These are phyloP conservation scores for Aegilops bicornis DNA, from an alignment of 176 grass and related monocot species.

Conservation along the genomic window DNA sequence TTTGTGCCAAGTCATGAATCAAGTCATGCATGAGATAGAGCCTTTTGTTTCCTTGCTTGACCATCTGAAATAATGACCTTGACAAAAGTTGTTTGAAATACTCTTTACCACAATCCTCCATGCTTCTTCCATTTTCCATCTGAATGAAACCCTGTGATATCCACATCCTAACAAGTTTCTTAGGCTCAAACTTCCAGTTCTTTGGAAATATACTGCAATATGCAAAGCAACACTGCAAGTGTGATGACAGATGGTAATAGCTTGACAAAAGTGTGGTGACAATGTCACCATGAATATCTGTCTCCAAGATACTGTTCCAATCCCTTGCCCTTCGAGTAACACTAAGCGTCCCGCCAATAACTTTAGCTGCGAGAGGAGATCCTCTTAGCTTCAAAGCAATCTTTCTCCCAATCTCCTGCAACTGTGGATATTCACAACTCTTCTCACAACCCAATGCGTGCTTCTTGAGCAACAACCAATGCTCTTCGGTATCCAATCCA, in stretches of 20 bases:
- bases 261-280: slow-evolving; percentile 29
- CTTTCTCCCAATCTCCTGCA: slow-evolving; percentile 40
- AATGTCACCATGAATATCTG: slow-evolving; percentile 35
- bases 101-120: slow-evolving; percentile 44
- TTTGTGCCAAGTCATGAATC: slow-evolving; percentile 52
- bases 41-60: not conserved
- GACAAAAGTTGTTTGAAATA: slow-evolving; percentile 52
- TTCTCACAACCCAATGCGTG: slow-evolving; percentile 26
- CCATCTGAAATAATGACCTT: slow-evolving; percentile 49
- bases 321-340: not conserved
- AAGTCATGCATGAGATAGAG: slow-evolving; percentile 49
- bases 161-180: slow-evolving; percentile 53
- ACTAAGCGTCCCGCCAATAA: slow-evolving; percentile 31
- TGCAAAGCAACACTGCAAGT: slow-evolving; percentile 43
- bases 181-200: slow-evolving; percentile 44
- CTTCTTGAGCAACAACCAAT: slow-evolving; percentile 44
- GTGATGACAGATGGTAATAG: slow-evolving; percentile 42
- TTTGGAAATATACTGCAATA: slow-evolving; percentile 60
- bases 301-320: slow-evolving; percentile 33
- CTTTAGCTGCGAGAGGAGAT: slow-evolving; percentile 41
- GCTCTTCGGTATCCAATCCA: slow-evolving; percentile 36
- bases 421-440: not conserved
- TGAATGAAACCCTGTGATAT: slow-evolving; percentile 52
- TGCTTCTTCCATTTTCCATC: slow-evolving; percentile 10
- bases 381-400: slow-evolving; percentile 39